These are phyloP conservation scores for Solanum medicagineum DNA, from an alignment of 257 asterid species.

Conservation along the genomic window DNA sequence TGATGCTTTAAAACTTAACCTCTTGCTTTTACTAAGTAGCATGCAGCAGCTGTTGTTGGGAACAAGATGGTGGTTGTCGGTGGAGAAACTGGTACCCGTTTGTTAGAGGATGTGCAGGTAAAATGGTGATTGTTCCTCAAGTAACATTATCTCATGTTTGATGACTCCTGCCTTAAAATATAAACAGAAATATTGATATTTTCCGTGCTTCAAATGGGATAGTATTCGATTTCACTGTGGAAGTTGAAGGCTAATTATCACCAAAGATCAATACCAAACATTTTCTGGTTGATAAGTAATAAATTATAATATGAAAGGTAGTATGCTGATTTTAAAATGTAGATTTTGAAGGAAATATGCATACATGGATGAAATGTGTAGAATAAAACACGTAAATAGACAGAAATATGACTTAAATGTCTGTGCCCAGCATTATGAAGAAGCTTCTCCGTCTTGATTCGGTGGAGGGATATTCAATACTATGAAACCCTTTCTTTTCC, in stretches of 20 bases:
- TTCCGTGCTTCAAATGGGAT: not conserved
- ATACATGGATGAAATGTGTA: not conserved
- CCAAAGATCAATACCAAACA: not conserved
- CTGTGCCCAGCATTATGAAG: not conserved
- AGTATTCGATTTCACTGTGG: not conserved
- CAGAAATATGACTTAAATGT: not conserved
- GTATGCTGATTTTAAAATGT: not conserved
- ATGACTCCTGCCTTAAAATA: not conserved
- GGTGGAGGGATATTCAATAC: not conserved
- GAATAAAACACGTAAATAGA: not conserved
- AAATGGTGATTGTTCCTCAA: not conserved
- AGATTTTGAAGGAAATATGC: not conserved
- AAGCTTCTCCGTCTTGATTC: not conserved
- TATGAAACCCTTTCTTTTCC: not conserved
- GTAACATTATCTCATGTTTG: not conserved
- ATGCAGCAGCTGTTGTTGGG: slow-evolving; percentile 95
- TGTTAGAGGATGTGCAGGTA: slow-evolving; percentile 96
- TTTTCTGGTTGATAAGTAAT: not conserved
- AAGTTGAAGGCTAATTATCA: not conserved
- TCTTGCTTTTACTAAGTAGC: slow-evolving; percentile 38
- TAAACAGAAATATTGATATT: not conserved
- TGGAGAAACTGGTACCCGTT: slow-evolving; percentile 73
- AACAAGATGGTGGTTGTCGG: slow-evolving; percentile 98
- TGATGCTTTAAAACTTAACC: not conserved
- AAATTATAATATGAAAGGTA: not conserved